These are phyloP conservation scores for Microbotryum silenes-acaulis DNA, from an alignment of 1,284 basidiomycete genomes.

Conservation along the genomic window DNA sequence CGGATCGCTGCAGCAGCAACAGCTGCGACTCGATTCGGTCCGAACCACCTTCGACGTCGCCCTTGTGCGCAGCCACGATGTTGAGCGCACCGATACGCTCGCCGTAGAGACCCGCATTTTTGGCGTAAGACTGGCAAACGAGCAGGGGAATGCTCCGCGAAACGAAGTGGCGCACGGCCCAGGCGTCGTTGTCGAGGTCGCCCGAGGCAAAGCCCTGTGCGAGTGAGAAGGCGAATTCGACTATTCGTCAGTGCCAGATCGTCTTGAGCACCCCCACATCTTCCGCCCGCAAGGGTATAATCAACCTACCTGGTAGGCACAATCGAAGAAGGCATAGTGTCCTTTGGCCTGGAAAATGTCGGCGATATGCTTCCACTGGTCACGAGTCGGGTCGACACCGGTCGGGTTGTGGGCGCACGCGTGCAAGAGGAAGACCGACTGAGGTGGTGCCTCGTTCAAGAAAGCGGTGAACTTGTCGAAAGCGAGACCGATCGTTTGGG, in stretches of 20 bases:
- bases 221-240: background rate
- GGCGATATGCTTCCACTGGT: slow-evolving; percentile 79
- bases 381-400: slow-evolving; percentile 82
- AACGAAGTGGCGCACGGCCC: slow-evolving; percentile 86
- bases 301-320: slow-evolving; percentile 89
- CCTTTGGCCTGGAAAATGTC: slow-evolving; percentile 64
- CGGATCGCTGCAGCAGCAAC: slow-evolving; percentile 75
- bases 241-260: background rate
- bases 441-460: slow-evolving; percentile 56
- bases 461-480: slow-evolving; percentile 63
- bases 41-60: slow-evolving; percentile 53
- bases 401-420: slow-evolving; percentile 95
- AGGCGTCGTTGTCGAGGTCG: slow-evolving; percentile 79
- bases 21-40: slow-evolving; percentile 71
- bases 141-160: slow-evolving; percentile 65
- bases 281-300: slow-evolving; percentile 43
- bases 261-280: background rate
- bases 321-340: slow-evolving; percentile 90
- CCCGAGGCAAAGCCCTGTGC: slow-evolving; percentile 60
- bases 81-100: slow-evolving; percentile 82
- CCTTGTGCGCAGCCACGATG: slow-evolving; percentile 50
- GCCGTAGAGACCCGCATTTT: slow-evolving; percentile 90
- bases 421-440: slow-evolving; percentile 71
- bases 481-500: slow-evolving; percentile 80
- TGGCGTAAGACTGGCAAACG: slow-evolving; percentile 92